phyloP scores from a whole-genome alignment of 208 protist genomes.

The Kentomonas sorsogonicus region DNA sequence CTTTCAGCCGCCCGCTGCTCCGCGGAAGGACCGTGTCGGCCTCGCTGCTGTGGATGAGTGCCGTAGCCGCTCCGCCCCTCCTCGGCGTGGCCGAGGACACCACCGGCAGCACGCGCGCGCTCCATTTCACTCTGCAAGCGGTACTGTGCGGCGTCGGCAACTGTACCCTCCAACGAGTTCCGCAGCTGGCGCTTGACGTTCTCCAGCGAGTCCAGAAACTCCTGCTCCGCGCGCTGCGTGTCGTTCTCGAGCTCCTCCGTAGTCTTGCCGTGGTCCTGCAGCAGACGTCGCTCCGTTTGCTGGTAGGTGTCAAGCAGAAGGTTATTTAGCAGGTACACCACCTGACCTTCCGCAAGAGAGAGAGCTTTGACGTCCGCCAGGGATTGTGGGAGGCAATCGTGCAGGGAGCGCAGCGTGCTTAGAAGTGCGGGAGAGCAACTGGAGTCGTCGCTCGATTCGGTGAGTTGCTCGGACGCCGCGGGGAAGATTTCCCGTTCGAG shows the following conservation, averaged over 20 bases:
- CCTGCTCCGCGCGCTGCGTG: conserved; percentile 38
- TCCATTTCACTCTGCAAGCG: conserved; percentile 19
- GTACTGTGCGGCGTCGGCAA: conserved; percentile 67
- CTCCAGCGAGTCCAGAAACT: conserved; percentile 64
- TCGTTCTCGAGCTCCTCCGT: conserved; percentile 76
- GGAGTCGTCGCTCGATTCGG: not conserved
- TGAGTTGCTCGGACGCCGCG: not conserved
- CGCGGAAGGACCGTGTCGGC: no score
- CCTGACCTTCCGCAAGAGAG: conserved; percentile 56
- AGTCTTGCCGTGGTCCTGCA: conserved; percentile 80
- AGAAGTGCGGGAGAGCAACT: not conserved
- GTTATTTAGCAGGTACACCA: conserved; percentile 52
- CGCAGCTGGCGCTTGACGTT: conserved; percentile 36
- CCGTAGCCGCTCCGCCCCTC: not conserved
- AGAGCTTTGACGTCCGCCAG: conserved; percentile 55
- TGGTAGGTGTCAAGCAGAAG: conserved; percentile 64
- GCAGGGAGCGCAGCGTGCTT: conserved; percentile 5
- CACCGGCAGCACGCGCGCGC: not conserved
- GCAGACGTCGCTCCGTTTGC: conserved; percentile 52
- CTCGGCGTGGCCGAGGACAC: not conserved
- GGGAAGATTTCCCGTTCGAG: conserved; percentile 32
- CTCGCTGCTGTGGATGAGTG: not conserved
- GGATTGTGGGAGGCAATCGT: conserved; percentile 19
- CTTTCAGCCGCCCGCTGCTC: not conserved
- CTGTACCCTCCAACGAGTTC: conserved; percentile 66